phyloP scores from a whole-genome alignment of 768 basidiomycete species.

The Pholiota microspora region DNA sequence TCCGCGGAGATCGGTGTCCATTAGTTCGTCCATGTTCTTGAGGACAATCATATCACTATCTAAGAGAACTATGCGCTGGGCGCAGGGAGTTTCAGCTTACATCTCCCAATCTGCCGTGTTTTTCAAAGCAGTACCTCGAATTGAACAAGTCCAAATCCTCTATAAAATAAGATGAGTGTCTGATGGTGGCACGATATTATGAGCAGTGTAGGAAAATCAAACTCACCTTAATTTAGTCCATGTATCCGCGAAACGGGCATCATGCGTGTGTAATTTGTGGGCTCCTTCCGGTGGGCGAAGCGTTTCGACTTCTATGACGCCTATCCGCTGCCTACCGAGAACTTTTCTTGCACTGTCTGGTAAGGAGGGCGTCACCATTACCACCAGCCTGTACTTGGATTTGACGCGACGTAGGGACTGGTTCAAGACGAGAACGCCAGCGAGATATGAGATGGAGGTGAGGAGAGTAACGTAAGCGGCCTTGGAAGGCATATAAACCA shows the following conservation, averaged over 20 bases:
- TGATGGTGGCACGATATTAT: neutral
- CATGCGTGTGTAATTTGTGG: conserved; percentile 41
- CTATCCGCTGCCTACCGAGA: conserved; percentile 53
- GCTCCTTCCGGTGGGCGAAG: conserved; percentile 50
- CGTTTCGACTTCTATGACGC: conserved; percentile 52
- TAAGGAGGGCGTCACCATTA: conserved; percentile 67
- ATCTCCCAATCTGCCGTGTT: neutral
- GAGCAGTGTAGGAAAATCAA: neutral
- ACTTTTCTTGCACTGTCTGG: conserved; percentile 47
- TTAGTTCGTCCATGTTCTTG: conserved; percentile 77
- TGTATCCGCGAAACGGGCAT: conserved; percentile 61
- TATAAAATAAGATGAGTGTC: conserved; percentile 12
- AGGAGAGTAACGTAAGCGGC: conserved; percentile 77
- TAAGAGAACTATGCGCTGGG: conserved; percentile 72
- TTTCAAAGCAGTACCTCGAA: conserved; percentile 47
- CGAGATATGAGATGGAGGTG: conserved; percentile 67
- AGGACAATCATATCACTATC: conserved; percentile 90
- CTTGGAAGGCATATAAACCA: conserved; percentile 16
- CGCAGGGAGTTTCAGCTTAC: neutral
- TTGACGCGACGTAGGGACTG: conserved; percentile 50
- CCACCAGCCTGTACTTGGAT: conserved; percentile 71
- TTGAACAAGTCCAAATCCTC: conserved; percentile 62
- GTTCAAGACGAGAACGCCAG: conserved; percentile 63
- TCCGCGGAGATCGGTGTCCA: conserved; percentile 55
- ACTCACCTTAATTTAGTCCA: conserved; percentile 67